Conservation (phyloP, 768 basidiomycete species). For the Kwoniella shandongensis region DNA sequence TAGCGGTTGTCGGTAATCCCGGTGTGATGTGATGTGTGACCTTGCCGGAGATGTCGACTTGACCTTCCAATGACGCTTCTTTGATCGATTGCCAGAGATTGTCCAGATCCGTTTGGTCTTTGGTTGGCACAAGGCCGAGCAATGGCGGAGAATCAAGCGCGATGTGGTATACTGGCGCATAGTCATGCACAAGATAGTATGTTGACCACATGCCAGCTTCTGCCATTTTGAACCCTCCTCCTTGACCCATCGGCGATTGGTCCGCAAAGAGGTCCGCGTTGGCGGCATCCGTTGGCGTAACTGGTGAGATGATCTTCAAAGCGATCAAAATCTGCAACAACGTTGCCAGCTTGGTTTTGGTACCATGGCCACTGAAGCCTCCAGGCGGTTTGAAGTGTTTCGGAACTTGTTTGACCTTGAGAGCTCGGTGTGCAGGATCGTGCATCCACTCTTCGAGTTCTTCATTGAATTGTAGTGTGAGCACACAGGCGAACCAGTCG, state of each 20-base stretch:
- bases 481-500: constrained; percentile 67
- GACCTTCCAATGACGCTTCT: constrained; percentile 18
- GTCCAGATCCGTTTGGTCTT: constrained; percentile 41
- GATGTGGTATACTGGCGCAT: constrained; percentile 66
- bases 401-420: constrained; percentile 62
- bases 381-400: constrained; percentile 59
- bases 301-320: constrained; percentile 64
- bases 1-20: constrained; percentile 8
- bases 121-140: constrained; percentile 60
- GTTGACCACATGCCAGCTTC: constrained; percentile 8
- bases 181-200: constrained; percentile 64
- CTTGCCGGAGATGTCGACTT: constrained; percentile 7
- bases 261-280: constrained; percentile 55
- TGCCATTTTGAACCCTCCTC: constrained; percentile 19
- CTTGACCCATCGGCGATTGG: constrained; percentile 56
- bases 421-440: constrained; percentile 59
- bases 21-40: constrained; percentile 6
- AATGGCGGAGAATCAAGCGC: constrained; percentile 60
- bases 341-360: constrained; percentile 65
- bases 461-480: constrained; percentile 62
- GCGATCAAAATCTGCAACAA: constrained; percentile 63
- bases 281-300: constrained; percentile 58
- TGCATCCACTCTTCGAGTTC: constrained; percentile 61
- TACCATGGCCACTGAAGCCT: constrained; percentile 63
- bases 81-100: constrained; percentile 24